phyloP scores from a whole-genome alignment of 2,329 filamentous ascomycete species.

The Penicillium sp. region DNA sequence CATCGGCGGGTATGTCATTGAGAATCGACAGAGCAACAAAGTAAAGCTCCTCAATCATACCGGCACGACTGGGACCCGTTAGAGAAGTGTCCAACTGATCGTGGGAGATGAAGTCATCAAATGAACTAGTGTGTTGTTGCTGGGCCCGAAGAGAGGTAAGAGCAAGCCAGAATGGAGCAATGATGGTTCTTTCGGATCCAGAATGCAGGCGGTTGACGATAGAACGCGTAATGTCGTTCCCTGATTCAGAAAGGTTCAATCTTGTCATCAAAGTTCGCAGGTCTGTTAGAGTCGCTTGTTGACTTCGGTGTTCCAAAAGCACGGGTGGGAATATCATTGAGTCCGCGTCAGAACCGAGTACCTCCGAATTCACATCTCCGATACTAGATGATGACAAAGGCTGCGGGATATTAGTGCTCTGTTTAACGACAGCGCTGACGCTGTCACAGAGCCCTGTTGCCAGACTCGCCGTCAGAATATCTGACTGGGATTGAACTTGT shows the following conservation, averaged over 20 bases:
- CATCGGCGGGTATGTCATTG: slow-evolving; percentile 42
- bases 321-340: slow-evolving; percentile 61
- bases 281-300: slow-evolving; percentile 65
- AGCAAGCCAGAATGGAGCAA: slow-evolving; percentile 80
- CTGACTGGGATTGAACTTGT: slow-evolving; percentile 57
- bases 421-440: slow-evolving; percentile 57
- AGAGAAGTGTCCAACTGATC: slow-evolving; percentile 38
- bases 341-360: slow-evolving; percentile 25
- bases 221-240: slow-evolving; percentile 61
- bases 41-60: slow-evolving; percentile 51
- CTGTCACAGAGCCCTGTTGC: slow-evolving; percentile 73
- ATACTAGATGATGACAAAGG: slow-evolving; percentile 25
- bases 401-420: slow-evolving; percentile 34
- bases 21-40: slow-evolving; percentile 46
- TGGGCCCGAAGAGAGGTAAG: slow-evolving; percentile 70
- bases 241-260: slow-evolving; percentile 51
- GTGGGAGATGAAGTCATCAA: slow-evolving; percentile 71
- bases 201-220: slow-evolving; percentile 68
- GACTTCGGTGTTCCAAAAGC: slow-evolving; percentile 67
- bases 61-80: slow-evolving; percentile 30
- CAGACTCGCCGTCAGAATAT: slow-evolving; percentile 34
- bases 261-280: slow-evolving; percentile 65
- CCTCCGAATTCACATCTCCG: slow-evolving; percentile 31
- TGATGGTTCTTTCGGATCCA: slow-evolving; percentile 60
- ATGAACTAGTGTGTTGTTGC: slow-evolving; percentile 55